A percentile compares a stretch with the other conserved stretches of the same genome.
Conservation (phyloP, 73 alveolate genomes). For the Paramecium sexaurelia region DNA sequence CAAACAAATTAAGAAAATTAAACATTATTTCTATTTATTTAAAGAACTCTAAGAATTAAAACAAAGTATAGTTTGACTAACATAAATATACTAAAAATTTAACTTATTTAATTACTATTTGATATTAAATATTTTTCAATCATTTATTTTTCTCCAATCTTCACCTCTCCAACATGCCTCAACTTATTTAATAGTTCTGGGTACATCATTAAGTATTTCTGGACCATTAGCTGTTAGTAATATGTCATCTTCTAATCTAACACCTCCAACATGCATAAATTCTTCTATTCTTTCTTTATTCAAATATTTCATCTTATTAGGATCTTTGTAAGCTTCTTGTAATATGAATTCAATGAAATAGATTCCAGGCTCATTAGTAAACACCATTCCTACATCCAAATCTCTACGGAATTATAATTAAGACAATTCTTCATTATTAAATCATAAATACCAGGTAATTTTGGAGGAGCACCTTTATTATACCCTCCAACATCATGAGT, state of each 20-base stretch:
- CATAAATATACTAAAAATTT: too few species aligned
- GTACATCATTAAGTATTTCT: constrained; percentile 90
- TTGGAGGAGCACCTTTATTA: constrained; percentile 84
- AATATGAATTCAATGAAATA: constrained; percentile 95
- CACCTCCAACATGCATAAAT: constrained; percentile 96
- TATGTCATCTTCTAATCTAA: constrained; percentile 98
- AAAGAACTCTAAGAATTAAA: too few species aligned
- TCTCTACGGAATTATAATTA: constrained; percentile 75
- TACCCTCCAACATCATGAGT: constrained; percentile 99
- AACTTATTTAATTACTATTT: neutral
- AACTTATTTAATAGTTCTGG: constrained; percentile 98
- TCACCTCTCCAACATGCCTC: constrained; percentile 81
- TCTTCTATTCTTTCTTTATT: constrained; percentile 82
- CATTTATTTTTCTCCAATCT: constrained; percentile 15
- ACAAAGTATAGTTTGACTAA: too few species aligned
- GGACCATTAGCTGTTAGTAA: constrained; percentile 92
- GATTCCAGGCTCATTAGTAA: constrained; percentile 83
- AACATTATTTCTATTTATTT: too few species aligned
- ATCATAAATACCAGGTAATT: constrained; percentile 86
- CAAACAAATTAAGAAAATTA: too few species aligned
- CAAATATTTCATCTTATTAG: constrained; percentile 57
- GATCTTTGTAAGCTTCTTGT: constrained; percentile 78
- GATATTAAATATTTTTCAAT: neutral
- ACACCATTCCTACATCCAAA: constrained; percentile 89
- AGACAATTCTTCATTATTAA: constrained; percentile 76